Evolutionary conservation across 805 yeast genomes (phyloP), one percentile per base, ranked within the genome.

Genomic region (Kodamaea neixiangensis): DNA sequence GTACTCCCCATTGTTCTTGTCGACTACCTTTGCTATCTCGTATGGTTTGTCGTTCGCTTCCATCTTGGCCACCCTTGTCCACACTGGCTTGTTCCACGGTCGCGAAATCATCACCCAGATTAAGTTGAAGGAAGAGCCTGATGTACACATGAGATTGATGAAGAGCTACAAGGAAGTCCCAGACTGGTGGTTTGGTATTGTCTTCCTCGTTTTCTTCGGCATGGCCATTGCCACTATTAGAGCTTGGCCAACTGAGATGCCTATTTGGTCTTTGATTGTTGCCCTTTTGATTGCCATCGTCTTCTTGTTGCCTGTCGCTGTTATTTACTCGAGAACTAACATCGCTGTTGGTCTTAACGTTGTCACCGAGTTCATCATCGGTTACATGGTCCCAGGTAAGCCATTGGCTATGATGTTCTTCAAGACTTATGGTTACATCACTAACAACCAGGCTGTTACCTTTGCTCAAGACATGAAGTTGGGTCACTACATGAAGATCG

Each of bases 1-100:
- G 5, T 86, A 86, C 67, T 85, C 89, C 1, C 89, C 89, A 5
- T 72, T 85, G 41, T 86, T 76, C 62, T 71, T 83, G 50, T 72
- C 87, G 6, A 76, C 83, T 13, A 77, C 86, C 2, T 81, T 78
- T 60, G 76, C 82, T 25, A 61, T 86, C n/a, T 72, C 83, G 5
- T 83, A 84, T 58, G 87, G 87, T 48, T 65, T 72, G 62, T 58
- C 73, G 71, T 65, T 77, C 68, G 91, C 89, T 1, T 78, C 89
- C 5, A 79, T 85, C 49, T 72, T 82, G 25, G 81, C 88, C 3
- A 79, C 85, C 5, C 69, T 86, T 48, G 73, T 78, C 14, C 87
- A 86, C 61, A 77, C 84, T 17, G 66, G 66, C 9, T 68, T 84
- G 21, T 85, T 80, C 69, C 86, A 83, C 59, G 80, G 85, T 48